Base-by-base conservation (phyloP, 371 early-diverging fungal genomes). In the Mortierella sp. region DNA sequence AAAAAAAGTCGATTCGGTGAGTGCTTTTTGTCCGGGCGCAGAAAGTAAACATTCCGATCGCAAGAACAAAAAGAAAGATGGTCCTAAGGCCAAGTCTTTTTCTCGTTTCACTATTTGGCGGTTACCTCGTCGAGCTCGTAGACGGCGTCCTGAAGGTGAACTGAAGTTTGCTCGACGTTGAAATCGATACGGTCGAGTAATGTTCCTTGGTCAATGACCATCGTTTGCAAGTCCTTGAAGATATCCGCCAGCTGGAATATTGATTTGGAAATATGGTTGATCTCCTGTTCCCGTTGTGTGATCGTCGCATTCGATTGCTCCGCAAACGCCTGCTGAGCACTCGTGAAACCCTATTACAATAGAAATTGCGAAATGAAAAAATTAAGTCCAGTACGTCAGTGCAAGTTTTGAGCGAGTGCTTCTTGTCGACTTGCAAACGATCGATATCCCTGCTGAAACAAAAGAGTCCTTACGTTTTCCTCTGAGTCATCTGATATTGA, bases 161-260 rank as follows among this genome's bases (percentile, higher is more conserved):
- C 89, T 24, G 84, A 87, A 2, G 95, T 92, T 71, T 94, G 94
- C 77, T 98, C 98, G 52, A 99, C 93, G 82, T 99, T 98, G 80
- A 94, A 99, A 86, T 99, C 99, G 72, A 99, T 98, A 31, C 99
- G 93, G 87, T 99, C 99, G 53, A 99, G 88, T 77, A 99, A 79
- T 3, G 97, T 96, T 2, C 99, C 99, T 85, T 99, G 99, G 85
- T 98, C 98, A 73, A 99, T 97, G 24, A 98, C 96, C 90, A 99
- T 91, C 24, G 94, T 92, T 75, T 98, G 97, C 79, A 98, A 82
- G 79, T 97, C 97, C 76, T 94, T 88, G 86, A 99, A 98, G 22
- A 99, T 92, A 47, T 95, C 95, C 4, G 97, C 97, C 55, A 99
- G 87, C 52, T 96, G 94, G 68, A 92, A 88, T 73, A 99, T 97